Conservation (phyloP, 75 land plant species). For the Gnetum montanum region DNA sequence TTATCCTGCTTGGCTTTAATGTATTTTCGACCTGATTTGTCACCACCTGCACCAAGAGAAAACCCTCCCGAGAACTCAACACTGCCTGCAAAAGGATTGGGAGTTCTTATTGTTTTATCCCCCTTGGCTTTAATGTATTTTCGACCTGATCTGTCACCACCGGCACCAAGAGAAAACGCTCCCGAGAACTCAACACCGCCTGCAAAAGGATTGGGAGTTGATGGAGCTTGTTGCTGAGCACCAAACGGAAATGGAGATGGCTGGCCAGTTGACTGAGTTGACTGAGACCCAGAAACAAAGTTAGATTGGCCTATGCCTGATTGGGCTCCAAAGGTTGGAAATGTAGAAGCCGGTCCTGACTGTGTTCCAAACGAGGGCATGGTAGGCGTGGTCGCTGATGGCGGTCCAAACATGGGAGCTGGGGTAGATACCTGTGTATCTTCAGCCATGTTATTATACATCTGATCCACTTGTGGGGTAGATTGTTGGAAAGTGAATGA, state of each 20-base stretch:
- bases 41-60: conserved; percentile 1
- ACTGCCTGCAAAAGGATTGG: conserved; percentile 3
- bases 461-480: conserved; percentile 2
- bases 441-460: conserved; percentile 6
- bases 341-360: too few species aligned
- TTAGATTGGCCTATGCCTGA: neutral
- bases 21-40: neutral
- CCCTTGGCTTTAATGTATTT: conserved; percentile 1
- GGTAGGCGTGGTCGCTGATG: too few species aligned
- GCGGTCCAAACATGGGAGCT: too few species aligned
- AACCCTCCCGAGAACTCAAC: conserved; percentile 8
- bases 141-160: neutral
- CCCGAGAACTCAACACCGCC: conserved; percentile 7
- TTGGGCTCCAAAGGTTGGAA: conserved; percentile 7
- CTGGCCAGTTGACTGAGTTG: neutral
- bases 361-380: too few species aligned
- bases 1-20: conserved; percentile 1
- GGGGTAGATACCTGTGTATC: neutral
- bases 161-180: conserved; percentile 3
- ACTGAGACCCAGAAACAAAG: neutral
- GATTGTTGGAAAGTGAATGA: too few species aligned
- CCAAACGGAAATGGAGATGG: neutral
- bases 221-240: neutral
- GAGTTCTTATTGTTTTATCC: conserved; percentile 1
- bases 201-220: conserved; percentile 3